phyloP scores from a whole-genome alignment of 352 stramenopile genomes.

The Globisporangium alternatum region DNA sequence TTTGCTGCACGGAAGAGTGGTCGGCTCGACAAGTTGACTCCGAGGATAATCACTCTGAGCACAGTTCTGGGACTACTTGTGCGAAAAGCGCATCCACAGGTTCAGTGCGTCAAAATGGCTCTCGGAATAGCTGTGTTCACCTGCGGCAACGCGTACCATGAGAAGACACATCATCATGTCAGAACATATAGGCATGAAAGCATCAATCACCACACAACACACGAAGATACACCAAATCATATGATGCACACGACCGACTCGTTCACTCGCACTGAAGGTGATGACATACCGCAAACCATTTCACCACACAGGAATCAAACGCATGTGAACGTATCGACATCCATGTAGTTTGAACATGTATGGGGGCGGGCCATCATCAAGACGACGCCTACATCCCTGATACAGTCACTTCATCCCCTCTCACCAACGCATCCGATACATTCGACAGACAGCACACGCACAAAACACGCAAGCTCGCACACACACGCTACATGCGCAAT shows the following conservation, averaged over 20 bases:
- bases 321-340: no score
- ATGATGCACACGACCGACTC: background rate
- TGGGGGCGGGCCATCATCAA: no score
- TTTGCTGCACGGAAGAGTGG: constrained; percentile 21
- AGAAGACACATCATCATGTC: constrained; percentile 8
- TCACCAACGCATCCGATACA: no score
- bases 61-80: constrained; percentile 12
- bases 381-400: background rate
- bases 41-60: constrained; percentile 13
- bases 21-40: constrained; percentile 18
- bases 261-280: background rate
- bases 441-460: background rate
- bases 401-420: background rate
- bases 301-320: no score
- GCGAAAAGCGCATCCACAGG: constrained; percentile 14
- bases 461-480: background rate
- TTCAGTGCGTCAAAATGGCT: constrained; percentile 2
- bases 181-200: background rate
- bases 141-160: background rate
- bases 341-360: no score
- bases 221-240: background rate
- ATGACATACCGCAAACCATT: background rate
- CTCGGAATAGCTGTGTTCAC: constrained; percentile 7
- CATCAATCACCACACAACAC: background rate
- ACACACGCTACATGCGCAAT: background rate